Evolutionary conservation across 2,329 filamentous ascomycete genomes (phyloP).

Genomic region (Clarireedia hainanense): DNA sequence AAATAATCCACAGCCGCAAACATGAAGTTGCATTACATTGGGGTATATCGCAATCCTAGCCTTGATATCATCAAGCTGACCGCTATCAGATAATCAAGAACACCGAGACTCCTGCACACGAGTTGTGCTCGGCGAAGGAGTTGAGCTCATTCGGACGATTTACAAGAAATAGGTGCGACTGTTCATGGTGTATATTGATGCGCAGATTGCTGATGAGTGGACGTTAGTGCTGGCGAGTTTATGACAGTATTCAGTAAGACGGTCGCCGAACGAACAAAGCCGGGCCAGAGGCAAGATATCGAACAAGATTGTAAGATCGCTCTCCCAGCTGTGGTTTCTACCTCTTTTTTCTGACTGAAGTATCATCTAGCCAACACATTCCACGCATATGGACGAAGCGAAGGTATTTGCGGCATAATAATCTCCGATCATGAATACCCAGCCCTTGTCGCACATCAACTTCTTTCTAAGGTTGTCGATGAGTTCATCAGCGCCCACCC

Average conservation of each 20-base stretch:
- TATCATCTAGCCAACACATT: constrained; percentile 55
- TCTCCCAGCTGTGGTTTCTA: background rate
- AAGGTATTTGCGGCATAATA: constrained; percentile 69
- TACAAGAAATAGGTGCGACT: constrained; percentile 4
- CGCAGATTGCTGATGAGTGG: background rate
- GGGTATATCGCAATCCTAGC: constrained; percentile 43
- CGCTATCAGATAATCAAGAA: constrained; percentile 68
- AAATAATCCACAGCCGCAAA: constrained; percentile 30
- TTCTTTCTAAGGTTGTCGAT: constrained; percentile 80
- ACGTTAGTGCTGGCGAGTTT: constrained; percentile 48
- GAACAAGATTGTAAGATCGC: constrained; percentile 60
- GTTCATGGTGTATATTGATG: background rate
- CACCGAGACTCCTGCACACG: constrained; percentile 64
- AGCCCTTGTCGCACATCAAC: constrained; percentile 71
- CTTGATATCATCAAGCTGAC: constrained; percentile 18
- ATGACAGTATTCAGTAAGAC: constrained; percentile 83
- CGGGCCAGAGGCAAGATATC: constrained; percentile 78
- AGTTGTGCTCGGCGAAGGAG: constrained; percentile 71
- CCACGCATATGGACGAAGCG: constrained; percentile 68
- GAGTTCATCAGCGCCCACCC: constrained; percentile 77
- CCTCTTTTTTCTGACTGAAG: constrained; percentile 2
- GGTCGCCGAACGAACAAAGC: constrained; percentile 74
- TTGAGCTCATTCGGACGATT: constrained; percentile 44
- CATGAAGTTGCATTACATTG: constrained; percentile 87
- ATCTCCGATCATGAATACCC: constrained; percentile 73